Conservation (phyloP, 768 basidiomycete species). For the Tulasnella calospora region DNA sequence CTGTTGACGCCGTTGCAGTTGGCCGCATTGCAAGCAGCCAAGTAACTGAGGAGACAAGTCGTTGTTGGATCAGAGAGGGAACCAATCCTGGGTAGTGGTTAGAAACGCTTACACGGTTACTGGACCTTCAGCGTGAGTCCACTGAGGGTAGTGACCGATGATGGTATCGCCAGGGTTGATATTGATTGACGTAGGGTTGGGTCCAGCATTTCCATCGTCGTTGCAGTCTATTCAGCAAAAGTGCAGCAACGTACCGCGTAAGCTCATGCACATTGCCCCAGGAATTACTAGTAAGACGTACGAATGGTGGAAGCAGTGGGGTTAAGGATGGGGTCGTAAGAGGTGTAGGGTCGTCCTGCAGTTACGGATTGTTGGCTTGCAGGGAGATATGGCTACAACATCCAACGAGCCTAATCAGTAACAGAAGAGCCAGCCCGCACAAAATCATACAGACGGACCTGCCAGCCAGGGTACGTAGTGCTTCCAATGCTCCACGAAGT, state of each 20-base stretch:
- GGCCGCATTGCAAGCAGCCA: slow-evolving; percentile 16
- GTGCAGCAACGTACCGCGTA: background rate
- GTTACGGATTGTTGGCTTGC: slow-evolving; percentile 7
- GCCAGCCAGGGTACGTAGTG: slow-evolving; percentile 25
- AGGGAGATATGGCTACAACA: slow-evolving; percentile 6
- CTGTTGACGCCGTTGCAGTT: slow-evolving; percentile 22
- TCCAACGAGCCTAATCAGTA: no score
- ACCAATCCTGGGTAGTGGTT: slow-evolving; percentile 3
- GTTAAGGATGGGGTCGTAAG: slow-evolving; percentile 24
- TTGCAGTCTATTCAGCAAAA: slow-evolving; percentile 19
- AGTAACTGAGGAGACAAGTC: slow-evolving; percentile 1
- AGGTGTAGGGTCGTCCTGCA: slow-evolving; percentile 23
- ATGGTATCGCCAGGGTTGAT: slow-evolving; percentile 24
- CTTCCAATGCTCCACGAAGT: slow-evolving; percentile 17
- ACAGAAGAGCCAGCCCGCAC: background rate
- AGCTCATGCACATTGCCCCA: background rate
- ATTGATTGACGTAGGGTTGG: slow-evolving; percentile 9
- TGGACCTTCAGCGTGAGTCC: slow-evolving; percentile 28
- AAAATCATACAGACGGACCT: background rate
- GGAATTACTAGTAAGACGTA: background rate
- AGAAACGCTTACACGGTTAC: slow-evolving; percentile 22
- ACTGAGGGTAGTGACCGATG: slow-evolving; percentile 25
- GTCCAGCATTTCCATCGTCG: slow-evolving; percentile 24
- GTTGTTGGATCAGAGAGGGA: background rate
- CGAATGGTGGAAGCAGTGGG: slow-evolving; percentile 23